Evolutionary conservation across 2,329 filamentous ascomycete genomes (phyloP), one percentile per base, ranked within the genome.

Genomic region (Paraconiothyrium brasiliense): DNA sequence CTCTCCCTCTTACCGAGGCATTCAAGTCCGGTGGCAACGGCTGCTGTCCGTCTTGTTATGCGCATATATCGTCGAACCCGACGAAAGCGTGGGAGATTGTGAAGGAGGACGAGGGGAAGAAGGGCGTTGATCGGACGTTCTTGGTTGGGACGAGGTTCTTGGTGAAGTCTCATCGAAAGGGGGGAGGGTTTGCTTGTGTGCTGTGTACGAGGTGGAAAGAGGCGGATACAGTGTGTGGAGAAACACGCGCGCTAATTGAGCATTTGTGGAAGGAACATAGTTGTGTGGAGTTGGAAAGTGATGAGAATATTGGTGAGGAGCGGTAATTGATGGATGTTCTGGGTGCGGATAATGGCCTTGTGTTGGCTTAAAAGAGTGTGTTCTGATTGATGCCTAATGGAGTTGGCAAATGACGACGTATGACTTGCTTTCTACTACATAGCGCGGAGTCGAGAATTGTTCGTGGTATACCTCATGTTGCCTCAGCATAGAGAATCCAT

Each of bases 201-300:
- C 58, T 77, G 20, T 77, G 75, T 44, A 70, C 67, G 3, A 63
- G 60, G 44, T 70, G 62, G 43, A 65, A 65, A 20, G 60, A 70
- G 8, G 65, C 61, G 30, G 75, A 77, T 59, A 77, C 74, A 4
- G 67, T 72, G 10, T 75, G 73, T 58, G 59, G 61, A 14, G 64
- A 66, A 16, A 55, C 72, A 3, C 59, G 46, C 9, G 67, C 66
- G n/a, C 48, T 77, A 35, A 70, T 77, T 59, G 74, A 76, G 34
- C 75, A 77, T 67, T 30, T 77, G 24, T 76, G 75, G 74, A 66
- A 65, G 39, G 74, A 77, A 39, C 75, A 77, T 65, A 61, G 63
- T 1, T 59, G 63, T 20, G 62, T 59, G 16, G 75, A 77, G 61
- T 55, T 76, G 59, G 71, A 67, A 44, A 58, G 43, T 39, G 74